Evolutionary conservation across 169 alveolate genomes (phyloP).

Genomic region (Eimeria falciformis): DNA sequence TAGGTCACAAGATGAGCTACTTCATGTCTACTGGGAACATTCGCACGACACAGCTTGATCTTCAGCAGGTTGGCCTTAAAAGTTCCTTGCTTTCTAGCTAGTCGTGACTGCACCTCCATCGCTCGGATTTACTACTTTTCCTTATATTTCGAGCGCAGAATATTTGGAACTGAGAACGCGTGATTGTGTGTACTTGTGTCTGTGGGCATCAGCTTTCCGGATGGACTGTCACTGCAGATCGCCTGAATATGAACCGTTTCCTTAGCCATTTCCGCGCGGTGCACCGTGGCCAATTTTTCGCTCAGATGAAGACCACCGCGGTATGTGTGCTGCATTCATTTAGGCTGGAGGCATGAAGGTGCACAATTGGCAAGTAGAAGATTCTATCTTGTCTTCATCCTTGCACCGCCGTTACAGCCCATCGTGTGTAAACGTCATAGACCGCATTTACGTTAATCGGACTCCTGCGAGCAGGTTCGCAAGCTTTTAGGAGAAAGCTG

Average conservation of each 20-base stretch:
- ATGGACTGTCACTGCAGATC: slow-evolving; percentile 98
- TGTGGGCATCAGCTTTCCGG: slow-evolving; percentile 97
- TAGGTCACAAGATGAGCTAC: slow-evolving; percentile 79
- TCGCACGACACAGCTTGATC: slow-evolving; percentile 85
- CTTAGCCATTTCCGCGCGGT: slow-evolving; percentile 98
- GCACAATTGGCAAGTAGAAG: no score
- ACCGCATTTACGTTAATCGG: neutral
- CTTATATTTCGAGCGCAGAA: no score
- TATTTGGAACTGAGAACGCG: neutral
- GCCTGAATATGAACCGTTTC: slow-evolving; percentile 97
- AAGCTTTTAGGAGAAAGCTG: slow-evolving; percentile 99
- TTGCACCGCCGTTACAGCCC: neutral
- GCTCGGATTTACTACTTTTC: no score
- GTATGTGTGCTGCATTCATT: slow-evolving; percentile 77
- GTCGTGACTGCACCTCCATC: no score
- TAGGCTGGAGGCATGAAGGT: no score
- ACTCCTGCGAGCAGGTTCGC: slow-evolving; percentile 89
- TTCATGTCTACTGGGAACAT: slow-evolving; percentile 98
- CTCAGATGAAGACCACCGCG: slow-evolving; percentile 97
- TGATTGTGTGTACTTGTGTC: neutral
- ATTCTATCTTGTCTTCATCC: no score
- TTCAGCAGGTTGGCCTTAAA: slow-evolving; percentile 79
- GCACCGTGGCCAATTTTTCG: slow-evolving; percentile 99
- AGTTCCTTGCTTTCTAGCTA: no score
- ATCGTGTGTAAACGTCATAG: neutral